Conservation (phyloP, 371 early-diverging fungal genomes). For the Mortierella sp. region DNA sequence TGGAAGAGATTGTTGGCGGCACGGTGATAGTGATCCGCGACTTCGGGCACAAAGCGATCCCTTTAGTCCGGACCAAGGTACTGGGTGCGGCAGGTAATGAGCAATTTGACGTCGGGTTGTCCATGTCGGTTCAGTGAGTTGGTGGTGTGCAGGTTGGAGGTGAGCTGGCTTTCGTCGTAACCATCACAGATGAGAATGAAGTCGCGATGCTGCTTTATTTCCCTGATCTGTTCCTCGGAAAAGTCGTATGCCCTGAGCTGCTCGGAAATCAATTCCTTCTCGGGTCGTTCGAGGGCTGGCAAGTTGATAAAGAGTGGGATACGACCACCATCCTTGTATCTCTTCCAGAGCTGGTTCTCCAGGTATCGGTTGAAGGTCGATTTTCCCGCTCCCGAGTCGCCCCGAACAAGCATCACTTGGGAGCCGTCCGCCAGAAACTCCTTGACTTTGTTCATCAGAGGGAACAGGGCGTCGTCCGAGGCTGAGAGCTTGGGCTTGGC, state of each 20-base stretch:
- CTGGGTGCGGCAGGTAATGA: slow-evolving; percentile 12
- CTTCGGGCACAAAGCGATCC: neutral
- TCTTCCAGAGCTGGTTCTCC: neutral
- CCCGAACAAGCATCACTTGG: slow-evolving; percentile 8
- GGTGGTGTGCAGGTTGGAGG: neutral
- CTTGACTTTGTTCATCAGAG: neutral
- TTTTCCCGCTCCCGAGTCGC: slow-evolving; percentile 16
- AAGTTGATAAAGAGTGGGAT: slow-evolving; percentile 6
- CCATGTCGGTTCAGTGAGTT: neutral
- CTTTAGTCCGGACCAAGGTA: slow-evolving; percentile 12
- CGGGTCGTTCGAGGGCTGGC: neutral
- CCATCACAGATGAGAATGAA: slow-evolving; percentile 12
- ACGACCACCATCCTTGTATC: neutral
- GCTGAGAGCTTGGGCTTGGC: slow-evolving; percentile 1
- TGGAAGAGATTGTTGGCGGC: neutral
- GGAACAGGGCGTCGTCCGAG: neutral
- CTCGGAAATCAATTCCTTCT: neutral
- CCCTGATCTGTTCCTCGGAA: neutral
- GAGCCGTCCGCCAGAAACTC: neutral
- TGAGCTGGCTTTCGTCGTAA: slow-evolving; percentile 3
- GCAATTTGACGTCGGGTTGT: neutral
- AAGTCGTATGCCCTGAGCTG: neutral
- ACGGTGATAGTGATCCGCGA: neutral
- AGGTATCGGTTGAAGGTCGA: slow-evolving; percentile 13
- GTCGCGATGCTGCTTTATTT: neutral